phyloP scores from a whole-genome alignment of 2,329 filamentous ascomycete species.

The Calonectria pseudoreteaudii region DNA sequence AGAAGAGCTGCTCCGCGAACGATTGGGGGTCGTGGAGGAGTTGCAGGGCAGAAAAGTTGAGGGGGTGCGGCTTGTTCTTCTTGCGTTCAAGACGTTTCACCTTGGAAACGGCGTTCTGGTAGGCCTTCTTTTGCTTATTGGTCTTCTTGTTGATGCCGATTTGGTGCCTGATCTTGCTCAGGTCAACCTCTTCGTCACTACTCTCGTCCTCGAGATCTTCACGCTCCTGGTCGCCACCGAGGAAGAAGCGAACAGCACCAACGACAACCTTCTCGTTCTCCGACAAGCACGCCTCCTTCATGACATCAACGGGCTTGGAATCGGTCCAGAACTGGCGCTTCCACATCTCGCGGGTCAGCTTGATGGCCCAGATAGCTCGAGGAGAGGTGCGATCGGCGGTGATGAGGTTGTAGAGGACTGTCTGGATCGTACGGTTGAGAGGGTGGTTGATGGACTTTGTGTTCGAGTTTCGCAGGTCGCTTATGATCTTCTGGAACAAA shows the following conservation, averaged over 20 bases:
- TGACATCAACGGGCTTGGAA: constrained; percentile 93
- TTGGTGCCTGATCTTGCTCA: constrained; percentile 86
- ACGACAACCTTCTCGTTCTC: constrained; percentile 94
- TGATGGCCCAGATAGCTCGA: constrained; percentile 95
- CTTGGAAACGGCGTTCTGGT: constrained; percentile 84
- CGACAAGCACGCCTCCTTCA: constrained; percentile 91
- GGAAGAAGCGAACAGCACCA: constrained; percentile 91
- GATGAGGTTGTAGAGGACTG: constrained; percentile 90
- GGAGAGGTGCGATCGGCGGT: constrained; percentile 86
- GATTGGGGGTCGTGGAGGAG: constrained; percentile 94
- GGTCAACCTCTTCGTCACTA: constrained; percentile 83
- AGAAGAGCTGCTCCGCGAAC: constrained; percentile 90
- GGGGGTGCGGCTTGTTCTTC: constrained; percentile 85
- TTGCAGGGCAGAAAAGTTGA: constrained; percentile 97
- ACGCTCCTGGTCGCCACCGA: constrained; percentile 94
- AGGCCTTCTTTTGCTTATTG: constrained; percentile 83
- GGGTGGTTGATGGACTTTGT: constrained; percentile 89
- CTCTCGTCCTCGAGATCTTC: constrained; percentile 93
- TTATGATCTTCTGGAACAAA: constrained; percentile 89
- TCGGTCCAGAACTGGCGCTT: constrained; percentile 97
- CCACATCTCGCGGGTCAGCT: constrained; percentile 95
- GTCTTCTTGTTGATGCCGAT: constrained; percentile 96
- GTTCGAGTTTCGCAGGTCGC: constrained; percentile 90
- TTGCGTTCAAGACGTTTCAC: constrained; percentile 87
- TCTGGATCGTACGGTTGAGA: constrained; percentile 93